These are phyloP conservation scores for Fraxinus cuspidata DNA, from an alignment of 257 asterid genomes.

Conservation along the genomic window DNA sequence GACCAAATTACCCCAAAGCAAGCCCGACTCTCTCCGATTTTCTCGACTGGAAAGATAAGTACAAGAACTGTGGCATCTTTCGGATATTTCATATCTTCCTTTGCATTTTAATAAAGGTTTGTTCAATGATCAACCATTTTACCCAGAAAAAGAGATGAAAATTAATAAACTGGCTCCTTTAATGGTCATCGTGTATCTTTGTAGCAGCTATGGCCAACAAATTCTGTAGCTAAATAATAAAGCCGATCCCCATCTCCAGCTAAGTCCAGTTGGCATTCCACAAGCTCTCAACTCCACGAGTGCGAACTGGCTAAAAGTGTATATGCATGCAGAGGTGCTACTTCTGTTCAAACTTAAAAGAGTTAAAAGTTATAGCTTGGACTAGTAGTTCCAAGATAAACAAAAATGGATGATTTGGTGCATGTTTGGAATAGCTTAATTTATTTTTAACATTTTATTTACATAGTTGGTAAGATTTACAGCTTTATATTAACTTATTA, in stretches of 20 bases:
- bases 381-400: neutral
- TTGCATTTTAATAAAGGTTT: neutral
- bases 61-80: neutral
- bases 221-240: slow-evolving; percentile 1
- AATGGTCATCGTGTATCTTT: neutral
- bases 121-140: slow-evolving; percentile 2
- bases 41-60: slow-evolving; percentile 2
- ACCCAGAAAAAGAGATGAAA: slow-evolving; percentile 4
- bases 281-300: neutral
- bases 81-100: too few relatives aligned
- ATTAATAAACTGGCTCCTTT: neutral
- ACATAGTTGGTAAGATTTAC: too few relatives aligned
- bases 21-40: slow-evolving; percentile 5
- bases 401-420: neutral
- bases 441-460: neutral
- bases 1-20: slow-evolving; percentile 17
- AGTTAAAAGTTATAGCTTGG: neutral
- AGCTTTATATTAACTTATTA: too few relatives aligned
- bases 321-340: neutral
- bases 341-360: neutral
- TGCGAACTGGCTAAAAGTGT: neutral
- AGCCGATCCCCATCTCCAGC: slow-evolving; percentile 15
- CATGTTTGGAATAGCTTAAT: neutral
- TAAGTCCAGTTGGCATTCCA: slow-evolving; percentile 17
- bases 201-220: neutral